Evolutionary conservation across 2,329 filamentous ascomycete genomes (phyloP), one percentile per base, ranked within the genome.

Genomic region (Penicillium sp.): DNA sequence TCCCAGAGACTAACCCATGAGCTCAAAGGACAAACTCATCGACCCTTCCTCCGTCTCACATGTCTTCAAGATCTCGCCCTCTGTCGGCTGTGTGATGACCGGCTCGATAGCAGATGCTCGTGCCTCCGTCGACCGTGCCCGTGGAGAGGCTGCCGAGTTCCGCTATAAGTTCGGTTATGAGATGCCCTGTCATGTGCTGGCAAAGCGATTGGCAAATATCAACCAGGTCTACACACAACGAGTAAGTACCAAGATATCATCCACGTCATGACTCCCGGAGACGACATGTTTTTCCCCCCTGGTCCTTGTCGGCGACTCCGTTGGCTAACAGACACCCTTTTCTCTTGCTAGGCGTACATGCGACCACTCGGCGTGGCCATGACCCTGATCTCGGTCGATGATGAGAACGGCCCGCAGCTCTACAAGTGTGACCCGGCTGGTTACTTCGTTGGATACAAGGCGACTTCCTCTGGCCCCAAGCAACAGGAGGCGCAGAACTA

Each of bases 371-470:
- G 95, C 72, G 93, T 99, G 68, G 94, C 95, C 68, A 96, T 91
- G 66, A 99, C 95, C 45, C 84, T 99, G 79, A 93, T 98, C 80
- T 94, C 95, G 47, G 85, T 98, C 73, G 95, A 99, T 78, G 89
- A 90, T 42, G 95, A 99, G 80, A 88, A 89, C 67, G 95, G 95
- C 35, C 93, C 95, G 58, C 93, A 97, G 80, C 87, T 99, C 68
- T 98, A 92, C 90, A 99, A 98, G 84, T 97, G 93, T 78, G 95
- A 99, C 76, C 95, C 95, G 53, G 95, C 95, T 60, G 95, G 95
- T 63, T 99, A 99, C 85, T 98, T 95, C 78, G 93, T 94, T 60
- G 95, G 95, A 69, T 99, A 98, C 89, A 98, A 98, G 84, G 95
- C 92, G 70, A 98, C 95, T 51, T 92, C 95, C 57, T 96, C 95